Conservation (phyloP, 192 early-diverging fungal genomes). For the Anaeromyces robustus region DNA sequence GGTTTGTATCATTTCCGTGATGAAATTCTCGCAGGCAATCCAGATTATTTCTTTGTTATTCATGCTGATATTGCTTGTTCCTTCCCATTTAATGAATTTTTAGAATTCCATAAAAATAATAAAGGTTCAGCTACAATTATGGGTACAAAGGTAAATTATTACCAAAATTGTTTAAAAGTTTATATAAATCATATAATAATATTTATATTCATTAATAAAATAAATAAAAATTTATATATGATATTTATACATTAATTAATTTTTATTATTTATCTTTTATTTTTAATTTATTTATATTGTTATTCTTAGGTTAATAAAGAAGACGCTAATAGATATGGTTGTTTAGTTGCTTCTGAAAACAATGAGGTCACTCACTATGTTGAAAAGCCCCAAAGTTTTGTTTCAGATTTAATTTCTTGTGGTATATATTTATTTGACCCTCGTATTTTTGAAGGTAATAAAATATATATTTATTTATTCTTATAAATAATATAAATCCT, state of each 20-base stretch:
- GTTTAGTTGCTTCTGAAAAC: conserved; percentile 76
- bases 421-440: conserved; percentile 89
- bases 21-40: conserved; percentile 79
- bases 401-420: conserved; percentile 86
- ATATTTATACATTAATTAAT: too few species aligned
- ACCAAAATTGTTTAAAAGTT: neutral
- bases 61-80: conserved; percentile 93
- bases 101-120: conserved; percentile 65
- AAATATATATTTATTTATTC: too few species aligned
- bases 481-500: too few species aligned
- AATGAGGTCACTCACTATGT: conserved; percentile 91
- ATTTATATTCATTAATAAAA: too few species aligned
- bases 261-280: too few species aligned
- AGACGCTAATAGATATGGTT: conserved; percentile 75
- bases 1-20: conserved; percentile 98
- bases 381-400: conserved; percentile 91
- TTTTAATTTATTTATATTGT: too few species aligned
- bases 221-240: too few species aligned
- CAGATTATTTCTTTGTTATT: conserved; percentile 83
- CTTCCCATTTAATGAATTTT: conserved; percentile 80
- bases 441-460: conserved; percentile 49
- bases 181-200: neutral
- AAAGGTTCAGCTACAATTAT: conserved; percentile 77
- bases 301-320: conserved; percentile 18
- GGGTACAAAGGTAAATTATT: conserved; percentile 56